Evolutionary conservation across 2,329 filamentous ascomycete species (phyloP), one percentile per base, ranked within the genome.

Genomic region (Scedosporium apiospermum): DNA sequence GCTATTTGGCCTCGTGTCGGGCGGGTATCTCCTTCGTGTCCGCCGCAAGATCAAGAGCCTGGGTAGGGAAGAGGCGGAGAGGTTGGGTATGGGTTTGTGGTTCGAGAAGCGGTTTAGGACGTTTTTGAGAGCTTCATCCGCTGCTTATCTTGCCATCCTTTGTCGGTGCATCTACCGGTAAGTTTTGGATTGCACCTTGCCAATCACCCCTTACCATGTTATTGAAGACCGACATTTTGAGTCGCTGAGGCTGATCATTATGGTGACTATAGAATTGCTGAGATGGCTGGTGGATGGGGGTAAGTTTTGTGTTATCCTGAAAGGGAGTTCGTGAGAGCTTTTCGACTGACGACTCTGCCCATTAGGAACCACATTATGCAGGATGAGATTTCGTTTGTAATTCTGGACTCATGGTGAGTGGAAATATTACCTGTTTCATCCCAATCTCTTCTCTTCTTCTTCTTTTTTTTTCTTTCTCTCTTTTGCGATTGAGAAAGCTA

Each of bases 231-330:
- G 9, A 10, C 10, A 38, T 38, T 12, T 38, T 14, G 34, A 38
- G n/a, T 49, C n/a, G 44, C 44, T 3, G 42, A n/a, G 5, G 18
- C 6, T 2, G 46, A 38, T 57, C 16, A 57, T 23, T 7, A 4
- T 55, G 12, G 4, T 46, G 30, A 16, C 30, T 21, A 26, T 61
- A 84, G 83, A 67, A 82, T 87, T 61, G 81, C 80, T 1, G 85
- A 88, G 70, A 86, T 88, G 82, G 80, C 81, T 1, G 82, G 82
- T 27, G 85, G 85, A 21, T 88, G 84, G 84, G 82, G 81, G 60
- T 61, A 44, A 42, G 60, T 59, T 26, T 18, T 14, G 1, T 58
- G 26, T n/a, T 58, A 27, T 34, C 18, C 44, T 21, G 23, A 23
- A 46, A 16, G 18, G n/a, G n/a, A n/a, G 5, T 34, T 26, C 1